Evolutionary conservation across 495 filamentous ascomycete species (phyloP), one percentile per base, ranked within the genome.

Genomic region (Penicillium salamii): DNA sequence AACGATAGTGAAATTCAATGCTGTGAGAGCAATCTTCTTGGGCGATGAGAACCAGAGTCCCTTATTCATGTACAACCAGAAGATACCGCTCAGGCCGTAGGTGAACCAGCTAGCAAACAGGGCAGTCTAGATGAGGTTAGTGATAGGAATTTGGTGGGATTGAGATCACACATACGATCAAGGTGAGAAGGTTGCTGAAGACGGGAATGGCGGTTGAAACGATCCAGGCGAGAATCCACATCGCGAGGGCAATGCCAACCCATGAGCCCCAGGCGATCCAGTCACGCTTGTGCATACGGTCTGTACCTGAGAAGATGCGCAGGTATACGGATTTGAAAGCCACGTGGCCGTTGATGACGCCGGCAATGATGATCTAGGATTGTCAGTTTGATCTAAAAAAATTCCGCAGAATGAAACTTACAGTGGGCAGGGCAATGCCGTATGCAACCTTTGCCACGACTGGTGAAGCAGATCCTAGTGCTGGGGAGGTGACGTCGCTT

Each of bases 371-470:
- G 19, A 88, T 79, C 51, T 70, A 37, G 8, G 50, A 71, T 4
- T 23, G 23, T 57, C 47, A 54, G 49, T 32, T 7, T 32, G 29
- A 28, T 4, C 24, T 28, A 4, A 28, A 5, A 4, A 28, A 28
- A 26, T 15, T n/a, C 32, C n/a, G 18, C 45, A 14, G 8, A 15
- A 7, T 42, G 35, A 29, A 26, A 63, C 66, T 26, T 42, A 75
- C 81, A 8, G 87, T 89, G 0, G 90, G 90, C 3, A 89, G 64
- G 3, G 88, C 89, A 50, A 95, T 74, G 14, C 89, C 89, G 58
- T 87, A 95, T 3, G 88, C 86, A 23, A 75, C 52, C 65, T 90
- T 91, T 43, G 83, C 77, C 2, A 93, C 62, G 0, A 82, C 24
- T 0, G 71, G 69, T 11, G 81, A 77, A 7, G 87, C 84, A 0